Evolutionary conservation across 345 rosid genomes (phyloP), one percentile per base, ranked within the genome.

Genomic region (Hevea brasiliensis): DNA sequence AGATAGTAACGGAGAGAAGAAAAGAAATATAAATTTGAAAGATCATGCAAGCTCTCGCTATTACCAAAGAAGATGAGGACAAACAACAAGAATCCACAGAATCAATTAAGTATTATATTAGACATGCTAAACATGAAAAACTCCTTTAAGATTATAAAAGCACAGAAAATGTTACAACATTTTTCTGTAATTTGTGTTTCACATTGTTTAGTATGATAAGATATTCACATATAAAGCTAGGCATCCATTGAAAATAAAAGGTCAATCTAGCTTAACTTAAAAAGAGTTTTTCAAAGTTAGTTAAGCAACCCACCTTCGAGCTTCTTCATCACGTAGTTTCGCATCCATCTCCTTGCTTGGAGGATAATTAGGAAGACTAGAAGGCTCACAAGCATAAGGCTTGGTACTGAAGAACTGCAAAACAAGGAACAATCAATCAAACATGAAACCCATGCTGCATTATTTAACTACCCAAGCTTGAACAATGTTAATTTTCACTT

Each of bases 291-390:
- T 12, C 23, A 32, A 32, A 32, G 2, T 32, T 32, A 32, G 17
- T 26, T 15, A 54, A 58, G 12, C 54, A 72, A 13, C 58, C 62
- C 53, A 78, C 81, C 81, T 78, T 73, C 81, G 73, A 73, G 77
- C 74, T 64, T 78, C 81, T 73, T 78, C 81, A 56, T 78, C 81
- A 9, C 77, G 81, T n/a, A 78, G 17, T 64, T 78, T 78, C 37
- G 81, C 81, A 78, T 78, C 81, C 77, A 78, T 78, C 71, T 78
- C 81, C 65, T 78, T 78, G 74, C 74, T 78, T 4, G 81, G 81
- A 47, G 81, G 81, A 48, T 78, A 78, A 63, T 78, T 78, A 69
- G 81, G 81, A 73, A 78, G 81, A 69, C 81, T 73, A 14, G 81
- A 78, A 62, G 81, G 81, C 35, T 78, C 81, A 73, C 81, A 78